phyloP scores from a whole-genome alignment of 257 asterid genomes.

The Osmanthus fragrans region DNA sequence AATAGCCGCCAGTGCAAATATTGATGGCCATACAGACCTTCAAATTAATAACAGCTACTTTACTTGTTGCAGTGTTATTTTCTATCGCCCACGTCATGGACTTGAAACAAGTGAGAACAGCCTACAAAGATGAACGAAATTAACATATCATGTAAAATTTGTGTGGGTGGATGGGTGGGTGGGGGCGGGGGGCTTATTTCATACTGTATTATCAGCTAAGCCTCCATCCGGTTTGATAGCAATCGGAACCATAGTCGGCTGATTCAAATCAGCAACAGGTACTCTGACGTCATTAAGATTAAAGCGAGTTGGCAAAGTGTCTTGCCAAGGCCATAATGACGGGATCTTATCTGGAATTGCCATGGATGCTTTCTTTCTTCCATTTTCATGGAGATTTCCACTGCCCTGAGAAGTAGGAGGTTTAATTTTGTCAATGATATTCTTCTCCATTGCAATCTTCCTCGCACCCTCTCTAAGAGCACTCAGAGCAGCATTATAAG shows the following conservation, averaged over 20 bases:
- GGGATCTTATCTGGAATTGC: slow-evolving; percentile 45
- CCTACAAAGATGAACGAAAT: slow-evolving; percentile 41
- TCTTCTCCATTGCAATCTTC: slow-evolving; percentile 54
- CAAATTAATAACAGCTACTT: slow-evolving; percentile 69
- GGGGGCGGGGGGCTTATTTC: neutral
- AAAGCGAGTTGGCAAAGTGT: slow-evolving; percentile 44
- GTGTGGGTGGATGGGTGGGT: too few species aligned
- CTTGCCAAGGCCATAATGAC: slow-evolving; percentile 69
- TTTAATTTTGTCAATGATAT: slow-evolving; percentile 41
- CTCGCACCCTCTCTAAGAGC: slow-evolving; percentile 58
- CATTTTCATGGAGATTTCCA: slow-evolving; percentile 49
- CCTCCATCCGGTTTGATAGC: slow-evolving; percentile 64
- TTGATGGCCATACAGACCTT: slow-evolving; percentile 48
- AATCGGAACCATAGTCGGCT: slow-evolving; percentile 60
- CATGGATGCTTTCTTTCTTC: slow-evolving; percentile 38
- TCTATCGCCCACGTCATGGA: slow-evolving; percentile 73
- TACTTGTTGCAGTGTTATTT: slow-evolving; percentile 49
- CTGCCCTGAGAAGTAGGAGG: slow-evolving; percentile 45
- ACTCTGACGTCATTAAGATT: slow-evolving; percentile 57
- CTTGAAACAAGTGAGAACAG: slow-evolving; percentile 71
- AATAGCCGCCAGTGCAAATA: neutral
- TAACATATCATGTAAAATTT: neutral
- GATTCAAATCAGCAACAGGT: slow-evolving; percentile 43
- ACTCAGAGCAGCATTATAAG: slow-evolving; percentile 59
- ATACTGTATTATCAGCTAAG: slow-evolving; percentile 64